Evolutionary conservation across 2,329 filamentous ascomycete genomes (phyloP), one percentile per base, ranked within the genome.

Genomic region (Thermoascus crustaceus): DNA sequence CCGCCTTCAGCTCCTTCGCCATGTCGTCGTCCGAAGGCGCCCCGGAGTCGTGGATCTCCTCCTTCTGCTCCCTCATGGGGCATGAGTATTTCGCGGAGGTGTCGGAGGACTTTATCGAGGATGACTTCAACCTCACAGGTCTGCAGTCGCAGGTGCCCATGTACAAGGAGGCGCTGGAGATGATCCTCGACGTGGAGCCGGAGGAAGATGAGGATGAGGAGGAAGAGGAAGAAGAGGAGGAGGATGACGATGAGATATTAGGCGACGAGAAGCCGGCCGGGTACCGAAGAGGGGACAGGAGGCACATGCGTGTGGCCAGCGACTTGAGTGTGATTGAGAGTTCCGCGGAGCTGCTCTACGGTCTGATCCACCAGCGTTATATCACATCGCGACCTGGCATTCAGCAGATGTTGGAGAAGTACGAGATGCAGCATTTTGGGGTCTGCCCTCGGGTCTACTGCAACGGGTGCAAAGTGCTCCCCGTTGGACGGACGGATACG

Each of bases 21-120:
- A 66, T 64, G 61, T 66, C 63, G 42, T 60, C 60, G 39, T 64
- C 61, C 32, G 60, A 63, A 45, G 61, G 59, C 46, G 71, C 73
- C 27, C 71, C 73, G 48, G 91, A 98, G 70, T 94, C 88, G 37
- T 98, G 91, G 91, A 96, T 98, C 68, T 83, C 86, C 45, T 93
- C 88, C 39, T 98, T 95, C 63, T 98, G 91, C 71, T 87, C 85
- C 24, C 72, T 96, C 30, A 76, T 96, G 41, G 91, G 91, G 43
- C 91, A 98, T 61, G 91, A 98, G 64, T 98, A 96, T 68, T 98
- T 98, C 63, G 91, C 91, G 44, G 91, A 98, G 69, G 89, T 98
- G 33, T 91, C 86, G 30, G 91, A 98, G 66, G 91, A 98, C 56
- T 98, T 98, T 54, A 96, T 98, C 57, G 91, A 98, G 63, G 91